A percentile compares a stretch with the other conserved stretches of the same genome.
These are phyloP conservation scores for Scutellaria minor DNA, from an alignment of 257 asterid genomes.

Conservation along the genomic window DNA sequence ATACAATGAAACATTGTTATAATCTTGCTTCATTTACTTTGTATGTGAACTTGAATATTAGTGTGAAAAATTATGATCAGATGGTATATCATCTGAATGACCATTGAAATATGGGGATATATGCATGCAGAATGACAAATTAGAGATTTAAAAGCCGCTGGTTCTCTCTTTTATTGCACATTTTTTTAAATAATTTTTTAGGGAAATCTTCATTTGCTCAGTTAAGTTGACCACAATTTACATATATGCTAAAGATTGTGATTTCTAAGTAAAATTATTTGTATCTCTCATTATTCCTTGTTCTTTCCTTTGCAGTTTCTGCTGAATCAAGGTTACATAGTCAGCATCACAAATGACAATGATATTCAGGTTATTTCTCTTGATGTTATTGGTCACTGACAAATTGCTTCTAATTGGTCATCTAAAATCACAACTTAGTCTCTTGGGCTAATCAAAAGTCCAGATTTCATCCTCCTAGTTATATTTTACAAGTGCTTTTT, in stretches of 20 bases:
- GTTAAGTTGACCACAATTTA: conserved; percentile 27
- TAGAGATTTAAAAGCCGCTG: background rate
- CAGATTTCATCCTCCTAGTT: background rate
- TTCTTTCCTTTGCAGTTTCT: conserved; percentile 67
- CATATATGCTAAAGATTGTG: conserved; percentile 1
- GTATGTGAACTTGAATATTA: background rate
- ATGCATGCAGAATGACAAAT: background rate
- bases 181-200: too few relatives aligned
- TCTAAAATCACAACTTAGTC: conserved; percentile 8
- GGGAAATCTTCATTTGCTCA: background rate
- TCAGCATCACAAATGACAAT: conserved; percentile 79
- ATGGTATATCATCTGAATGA: conserved; percentile 5
- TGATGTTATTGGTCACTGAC: conserved; percentile 12
- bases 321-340: conserved; percentile 79
- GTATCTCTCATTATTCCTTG: conserved; percentile 33
- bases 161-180: conserved; percentile 15
- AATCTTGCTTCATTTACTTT: background rate
- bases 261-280: conserved; percentile 6
- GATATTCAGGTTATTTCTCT: conserved; percentile 69
- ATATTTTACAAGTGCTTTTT: background rate
- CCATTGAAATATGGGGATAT: background rate
- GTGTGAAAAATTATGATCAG: conserved; percentile 5
- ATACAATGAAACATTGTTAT: background rate
- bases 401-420: conserved; percentile 30
- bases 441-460: conserved; percentile 23